Evolutionary conservation across 139 green algal species (phyloP).

Genomic region (Coccomyxa sp.): DNA sequence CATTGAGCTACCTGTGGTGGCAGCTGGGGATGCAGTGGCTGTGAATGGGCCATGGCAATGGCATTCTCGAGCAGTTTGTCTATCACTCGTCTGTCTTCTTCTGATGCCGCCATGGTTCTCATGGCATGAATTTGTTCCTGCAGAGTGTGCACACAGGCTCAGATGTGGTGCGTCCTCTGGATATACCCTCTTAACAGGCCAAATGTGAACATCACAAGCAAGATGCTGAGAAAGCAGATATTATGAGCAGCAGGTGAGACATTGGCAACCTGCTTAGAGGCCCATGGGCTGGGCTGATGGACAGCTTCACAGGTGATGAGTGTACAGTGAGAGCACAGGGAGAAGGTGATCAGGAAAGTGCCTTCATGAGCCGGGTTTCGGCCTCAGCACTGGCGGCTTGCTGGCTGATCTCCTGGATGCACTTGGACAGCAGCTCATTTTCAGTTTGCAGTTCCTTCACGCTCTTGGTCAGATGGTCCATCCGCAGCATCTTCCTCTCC

Average conservation of each 20-base stretch:
- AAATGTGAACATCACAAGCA: neutral
- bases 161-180: neutral
- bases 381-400: conserved; percentile 18
- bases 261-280: neutral
- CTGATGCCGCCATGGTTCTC: neutral
- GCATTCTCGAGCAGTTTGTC: neutral
- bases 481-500: conserved; percentile 24
- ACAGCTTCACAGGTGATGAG: neutral
- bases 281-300: neutral
- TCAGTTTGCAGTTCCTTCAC: conserved; percentile 16
- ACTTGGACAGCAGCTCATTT: conserved; percentile 34
- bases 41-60: too few relatives aligned
- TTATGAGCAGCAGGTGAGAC: neutral
- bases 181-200: neutral
- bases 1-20: too few relatives aligned
- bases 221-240: too few relatives aligned
- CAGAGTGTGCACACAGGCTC: neutral
- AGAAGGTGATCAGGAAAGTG: neutral
- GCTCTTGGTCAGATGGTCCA: conserved; percentile 3
- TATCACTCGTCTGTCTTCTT: neutral
- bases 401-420: conserved; percentile 24
- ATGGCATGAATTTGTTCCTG: neutral
- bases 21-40: too few relatives aligned
- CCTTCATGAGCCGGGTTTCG: conserved; percentile 4
- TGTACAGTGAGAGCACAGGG: neutral